A percentile compares a stretch with the other conserved stretches of the same genome.
These are phyloP conservation scores for Eucalyptus regnans DNA, from an alignment of 345 rosid genomes.

Conservation along the genomic window DNA sequence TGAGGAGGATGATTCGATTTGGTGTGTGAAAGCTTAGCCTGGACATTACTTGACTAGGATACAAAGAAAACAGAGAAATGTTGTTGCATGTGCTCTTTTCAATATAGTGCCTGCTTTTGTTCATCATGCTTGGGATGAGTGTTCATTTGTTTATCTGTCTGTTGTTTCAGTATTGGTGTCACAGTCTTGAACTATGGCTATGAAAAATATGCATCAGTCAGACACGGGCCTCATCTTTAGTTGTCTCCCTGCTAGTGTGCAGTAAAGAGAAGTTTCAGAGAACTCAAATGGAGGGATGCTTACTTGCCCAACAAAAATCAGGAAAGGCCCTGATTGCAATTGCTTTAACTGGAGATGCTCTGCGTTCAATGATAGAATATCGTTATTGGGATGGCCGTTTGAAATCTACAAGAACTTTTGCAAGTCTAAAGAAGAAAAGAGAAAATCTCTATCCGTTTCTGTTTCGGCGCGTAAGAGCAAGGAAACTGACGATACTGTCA, in stretches of 20 bases:
- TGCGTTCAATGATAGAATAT: background rate
- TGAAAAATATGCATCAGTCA: background rate
- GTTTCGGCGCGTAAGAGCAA: background rate
- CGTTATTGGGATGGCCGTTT: background rate
- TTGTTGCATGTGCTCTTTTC: background rate
- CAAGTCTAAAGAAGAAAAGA: background rate
- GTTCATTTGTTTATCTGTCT: background rate
- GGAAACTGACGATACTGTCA: background rate
- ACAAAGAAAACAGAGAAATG: background rate
- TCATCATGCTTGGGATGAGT: background rate
- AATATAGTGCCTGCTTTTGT: background rate
- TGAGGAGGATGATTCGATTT: background rate
- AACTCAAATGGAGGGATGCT: background rate
- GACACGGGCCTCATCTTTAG: background rate
- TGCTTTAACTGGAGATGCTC: background rate
- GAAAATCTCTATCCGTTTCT: background rate
- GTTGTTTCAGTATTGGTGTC: background rate
- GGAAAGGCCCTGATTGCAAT: background rate
- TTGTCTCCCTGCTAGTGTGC: background rate
- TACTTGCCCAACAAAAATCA: background rate
- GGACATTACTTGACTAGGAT: background rate
- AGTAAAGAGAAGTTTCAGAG: background rate
- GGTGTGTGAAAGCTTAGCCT: background rate
- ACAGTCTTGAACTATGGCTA: background rate
- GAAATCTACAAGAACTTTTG: background rate